Evolutionary conservation across 345 rosid species (phyloP).

Genomic region (Passiflora organensis): DNA sequence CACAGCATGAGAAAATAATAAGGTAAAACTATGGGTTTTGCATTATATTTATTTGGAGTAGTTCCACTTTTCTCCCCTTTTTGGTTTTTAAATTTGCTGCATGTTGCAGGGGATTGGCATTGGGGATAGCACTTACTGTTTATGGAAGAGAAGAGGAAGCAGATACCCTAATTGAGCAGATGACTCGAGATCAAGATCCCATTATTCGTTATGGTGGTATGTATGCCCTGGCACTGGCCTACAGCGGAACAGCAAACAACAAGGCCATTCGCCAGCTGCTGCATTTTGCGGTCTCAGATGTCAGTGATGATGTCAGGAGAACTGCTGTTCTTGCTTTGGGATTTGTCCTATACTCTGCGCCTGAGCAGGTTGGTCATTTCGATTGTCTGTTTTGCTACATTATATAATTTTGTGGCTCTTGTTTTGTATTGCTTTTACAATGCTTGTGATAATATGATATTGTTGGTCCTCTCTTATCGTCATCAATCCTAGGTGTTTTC

Average conservation of each 20-base stretch:
- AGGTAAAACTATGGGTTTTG: constrained; percentile 47
- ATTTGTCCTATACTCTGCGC: constrained; percentile 93
- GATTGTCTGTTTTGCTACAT: background rate
- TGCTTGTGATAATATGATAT: background rate
- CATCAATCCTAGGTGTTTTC: background rate
- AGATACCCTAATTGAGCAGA: constrained; percentile 95
- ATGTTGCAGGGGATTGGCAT: constrained; percentile 70
- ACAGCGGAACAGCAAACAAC: constrained; percentile 96
- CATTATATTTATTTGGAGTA: background rate
- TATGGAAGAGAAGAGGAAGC: constrained; percentile 99
- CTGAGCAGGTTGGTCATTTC: constrained; percentile 69
- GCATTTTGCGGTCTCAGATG: constrained; percentile 99
- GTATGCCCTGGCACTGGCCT: constrained; percentile 97
- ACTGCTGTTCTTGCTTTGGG: constrained; percentile 99
- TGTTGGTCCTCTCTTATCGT: background rate
- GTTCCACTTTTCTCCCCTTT: background rate
- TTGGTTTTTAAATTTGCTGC: background rate
- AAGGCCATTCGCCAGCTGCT: constrained; percentile 97
- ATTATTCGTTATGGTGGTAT: constrained; percentile 98
- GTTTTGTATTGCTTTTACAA: background rate
- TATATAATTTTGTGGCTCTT: background rate
- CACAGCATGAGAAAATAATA: constrained; percentile 97
- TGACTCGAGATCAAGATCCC: constrained; percentile 98
- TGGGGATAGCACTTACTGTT: constrained; percentile 96
- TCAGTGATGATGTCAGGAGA: constrained; percentile 96